Percentiles rank a stretch among this genome's conserved stretches.
These are phyloP conservation scores for Komagataea norvegica DNA, from an alignment of 1,139 yeast genomes.

Conservation along the genomic window DNA sequence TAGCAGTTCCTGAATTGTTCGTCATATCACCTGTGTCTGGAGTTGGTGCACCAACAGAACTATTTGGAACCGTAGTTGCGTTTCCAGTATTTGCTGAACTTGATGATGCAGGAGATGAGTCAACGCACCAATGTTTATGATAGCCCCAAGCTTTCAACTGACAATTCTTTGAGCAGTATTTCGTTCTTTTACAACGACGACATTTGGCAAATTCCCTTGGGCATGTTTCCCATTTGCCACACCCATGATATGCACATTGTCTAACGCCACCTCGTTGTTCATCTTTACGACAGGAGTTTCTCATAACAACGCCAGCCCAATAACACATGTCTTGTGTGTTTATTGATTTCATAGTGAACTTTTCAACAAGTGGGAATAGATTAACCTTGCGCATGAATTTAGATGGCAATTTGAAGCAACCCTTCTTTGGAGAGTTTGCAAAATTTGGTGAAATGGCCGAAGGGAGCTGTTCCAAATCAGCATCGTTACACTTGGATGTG, in stretches of 20 bases:
- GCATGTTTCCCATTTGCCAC: conserved; percentile 92
- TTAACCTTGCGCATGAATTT: conserved; percentile 38
- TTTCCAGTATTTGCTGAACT: background rate
- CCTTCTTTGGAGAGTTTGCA: too few relatives aligned
- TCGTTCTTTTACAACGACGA: conserved; percentile 88
- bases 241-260: conserved; percentile 89
- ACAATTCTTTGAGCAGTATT: conserved; percentile 89
- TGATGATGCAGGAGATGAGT: conserved; percentile 26
- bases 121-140: conserved; percentile 92
- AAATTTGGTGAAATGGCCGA: too few relatives aligned
- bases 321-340: conserved; percentile 74
- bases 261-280: conserved; percentile 85
- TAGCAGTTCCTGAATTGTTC: background rate
- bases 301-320: conserved; percentile 97
- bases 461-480: too few relatives aligned
- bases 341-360: conserved; percentile 70
- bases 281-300: conserved; percentile 90
- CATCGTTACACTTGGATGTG: conserved; percentile 11
- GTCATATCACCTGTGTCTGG: background rate
- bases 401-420: background rate
- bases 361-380: conserved; percentile 86
- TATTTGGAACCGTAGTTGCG: conserved; percentile 1
- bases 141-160: conserved; percentile 89
- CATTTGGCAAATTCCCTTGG: conserved; percentile 95
- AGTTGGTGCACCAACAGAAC: conserved; percentile 2